Percentiles rank a stretch among this genome's conserved stretches.
Conservation (phyloP, 2,329 filamentous ascomycete species). For the Curvularia spicifera region DNA sequence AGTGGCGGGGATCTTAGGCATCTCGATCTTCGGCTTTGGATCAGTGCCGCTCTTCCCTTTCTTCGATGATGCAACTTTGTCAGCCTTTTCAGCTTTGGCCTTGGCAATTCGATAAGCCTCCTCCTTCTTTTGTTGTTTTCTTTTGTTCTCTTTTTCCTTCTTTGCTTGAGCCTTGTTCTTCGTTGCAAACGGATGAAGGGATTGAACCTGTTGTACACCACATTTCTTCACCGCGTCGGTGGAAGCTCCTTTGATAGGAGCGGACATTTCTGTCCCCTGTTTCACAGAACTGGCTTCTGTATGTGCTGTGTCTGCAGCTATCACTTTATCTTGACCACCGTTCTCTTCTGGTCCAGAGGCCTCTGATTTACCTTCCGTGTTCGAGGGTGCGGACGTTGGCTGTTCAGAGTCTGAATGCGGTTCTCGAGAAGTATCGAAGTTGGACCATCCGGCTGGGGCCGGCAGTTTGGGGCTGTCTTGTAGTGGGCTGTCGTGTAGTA, state of each 20-base stretch:
- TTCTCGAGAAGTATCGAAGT: not conserved
- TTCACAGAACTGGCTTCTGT: not conserved
- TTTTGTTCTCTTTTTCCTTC: constrained; percentile 46
- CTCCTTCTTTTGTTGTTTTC: constrained; percentile 44
- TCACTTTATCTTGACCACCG: not conserved
- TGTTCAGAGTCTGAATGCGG: not conserved
- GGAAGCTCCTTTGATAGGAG: not conserved
- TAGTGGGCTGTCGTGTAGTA: not conserved
- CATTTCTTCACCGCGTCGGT: constrained; percentile 25
- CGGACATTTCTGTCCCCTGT: not conserved
- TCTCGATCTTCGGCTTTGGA: constrained; percentile 4
- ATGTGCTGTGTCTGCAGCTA: not conserved
- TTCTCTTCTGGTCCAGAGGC: not conserved
- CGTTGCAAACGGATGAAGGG: constrained; percentile 40
- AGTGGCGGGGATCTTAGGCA: not conserved
- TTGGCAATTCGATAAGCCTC: constrained; percentile 22
- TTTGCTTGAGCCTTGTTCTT: constrained; percentile 37
- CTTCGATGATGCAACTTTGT: constrained; percentile 9
- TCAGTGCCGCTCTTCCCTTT: constrained; percentile 5
- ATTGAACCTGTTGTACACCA: constrained; percentile 38
- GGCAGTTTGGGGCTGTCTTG: not conserved
- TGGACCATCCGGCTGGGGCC: not conserved
- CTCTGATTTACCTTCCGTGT: constrained; percentile 1
- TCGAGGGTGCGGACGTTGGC: not conserved
- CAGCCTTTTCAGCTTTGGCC: constrained; percentile 15